These are phyloP conservation scores for Phycomyces blakesleeanus DNA, from an alignment of 192 early-diverging fungal genomes.

Conservation along the genomic window DNA sequence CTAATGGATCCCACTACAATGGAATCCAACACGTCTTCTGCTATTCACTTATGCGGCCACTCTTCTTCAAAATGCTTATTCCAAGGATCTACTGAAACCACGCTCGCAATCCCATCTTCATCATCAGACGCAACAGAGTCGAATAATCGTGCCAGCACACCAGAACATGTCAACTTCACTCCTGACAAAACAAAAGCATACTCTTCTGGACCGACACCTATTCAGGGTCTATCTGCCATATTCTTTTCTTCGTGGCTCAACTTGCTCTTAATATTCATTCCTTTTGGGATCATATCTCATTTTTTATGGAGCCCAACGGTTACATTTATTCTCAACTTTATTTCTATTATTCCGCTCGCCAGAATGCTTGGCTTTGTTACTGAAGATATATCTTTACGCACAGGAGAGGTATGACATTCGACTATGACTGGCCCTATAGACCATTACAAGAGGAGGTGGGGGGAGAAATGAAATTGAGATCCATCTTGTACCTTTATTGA, in stretches of 20 bases:
- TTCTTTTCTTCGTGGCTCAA: slow-evolving; percentile 59
- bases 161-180: no score
- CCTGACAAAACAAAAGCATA: no score
- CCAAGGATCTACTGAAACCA: no score
- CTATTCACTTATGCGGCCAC: no score
- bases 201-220: neutral
- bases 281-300: slow-evolving; percentile 69
- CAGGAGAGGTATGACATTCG: slow-evolving; percentile 49
- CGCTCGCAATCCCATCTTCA: no score
- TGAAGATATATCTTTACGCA: slow-evolving; percentile 72
- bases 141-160: no score
- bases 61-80: no score
- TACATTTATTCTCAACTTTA: slow-evolving; percentile 80
- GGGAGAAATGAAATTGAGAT: no score
- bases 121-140: no score
- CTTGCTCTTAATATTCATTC: slow-evolving; percentile 69
- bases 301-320: slow-evolving; percentile 64
- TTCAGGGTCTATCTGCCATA: slow-evolving; percentile 7
- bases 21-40: no score
- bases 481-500: neutral
- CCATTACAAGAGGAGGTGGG: no score
- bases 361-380: slow-evolving; percentile 86
- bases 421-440: neutral
- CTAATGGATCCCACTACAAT: no score
- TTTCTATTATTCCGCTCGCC: slow-evolving; percentile 86